phyloP scores from a whole-genome alignment of 2,329 filamentous ascomycete genomes.

The Pseudogymnoascus sp. region DNA sequence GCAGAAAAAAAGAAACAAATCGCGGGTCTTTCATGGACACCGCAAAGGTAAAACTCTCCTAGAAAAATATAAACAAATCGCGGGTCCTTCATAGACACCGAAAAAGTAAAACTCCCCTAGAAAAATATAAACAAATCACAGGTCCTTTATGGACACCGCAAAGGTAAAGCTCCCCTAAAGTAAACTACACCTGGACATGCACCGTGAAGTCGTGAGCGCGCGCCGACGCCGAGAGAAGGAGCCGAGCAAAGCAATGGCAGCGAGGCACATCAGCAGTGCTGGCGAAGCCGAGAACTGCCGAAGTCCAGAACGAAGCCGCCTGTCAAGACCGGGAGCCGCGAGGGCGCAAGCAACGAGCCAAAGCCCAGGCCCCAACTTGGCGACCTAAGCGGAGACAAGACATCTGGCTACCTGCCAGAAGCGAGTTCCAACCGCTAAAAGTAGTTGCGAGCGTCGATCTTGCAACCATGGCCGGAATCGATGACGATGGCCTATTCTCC shows the following conservation, averaged over 20 bases:
- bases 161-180: neutral
- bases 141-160: neutral
- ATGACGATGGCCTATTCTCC: neutral
- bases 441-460: too few species aligned
- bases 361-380: neutral
- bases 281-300: neutral
- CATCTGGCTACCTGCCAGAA: conserved; percentile 4
- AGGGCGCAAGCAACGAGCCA: conserved; percentile 3
- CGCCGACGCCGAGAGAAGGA: neutral
- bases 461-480: too few species aligned
- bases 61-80: too few species aligned
- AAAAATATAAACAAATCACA: neutral
- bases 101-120: neutral
- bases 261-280: neutral
- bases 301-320: too few species aligned
- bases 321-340: neutral
- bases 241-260: neutral
- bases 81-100: neutral
- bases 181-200: too few species aligned
- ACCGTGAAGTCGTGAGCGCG: neutral
- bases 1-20: neutral
- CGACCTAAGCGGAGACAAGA: neutral
- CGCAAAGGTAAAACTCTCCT: neutral
- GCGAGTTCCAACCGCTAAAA: neutral
- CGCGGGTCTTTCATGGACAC: neutral